Base-by-base conservation (phyloP, 805 yeast genomes). In the Spencermartinsiella europaea region DNA sequence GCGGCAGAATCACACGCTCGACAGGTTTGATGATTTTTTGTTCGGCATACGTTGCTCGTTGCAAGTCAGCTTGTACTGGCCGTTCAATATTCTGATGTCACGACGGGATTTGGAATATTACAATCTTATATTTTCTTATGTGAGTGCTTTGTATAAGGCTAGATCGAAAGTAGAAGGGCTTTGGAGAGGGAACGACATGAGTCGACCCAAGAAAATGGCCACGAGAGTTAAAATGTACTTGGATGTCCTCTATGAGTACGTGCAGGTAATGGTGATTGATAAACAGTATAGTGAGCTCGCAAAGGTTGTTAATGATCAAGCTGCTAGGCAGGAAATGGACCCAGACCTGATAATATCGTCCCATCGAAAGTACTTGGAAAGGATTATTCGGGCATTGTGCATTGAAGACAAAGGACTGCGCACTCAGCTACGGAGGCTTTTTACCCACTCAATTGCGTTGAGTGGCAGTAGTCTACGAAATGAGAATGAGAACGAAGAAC, bases 61-160 rank as follows among this genome's bases (percentile, higher is more conserved):
- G 20, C 8, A 17, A 3, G 34, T 55, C 25, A 34, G 41, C 4
- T 45, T 56, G 16, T 43, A 52, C n/a, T 57, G 60, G 59, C 61
- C 60, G 4, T 46, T 44, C n/a, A 42, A 45, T 14, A 48, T 55
- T n/a, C 38, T 57, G 21, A 40, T 50, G 4, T 40, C 51, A 5
- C 37, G 35, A 7, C 21, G 36, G 3, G 47, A 43, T 17, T 2
- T 38, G 39, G 33, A 34, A 21, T 5, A 46, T 33, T 41, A 55
- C 34, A 40, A 46, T 12, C 22, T 39, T 19, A 8, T 41, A 20
- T 46, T 52, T 40, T 25, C 50, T 17, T 54, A 40, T 43, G 40
- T 52, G 38, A 34, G 36, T 15, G 43, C 49, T 14, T 20, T 50
- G 16, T 31, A 45, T 5, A 20, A 40, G 17, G 27, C 46, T 2